Conservation (phyloP, 1,139 yeast genomes). For the Tardiomyces blankii region DNA sequence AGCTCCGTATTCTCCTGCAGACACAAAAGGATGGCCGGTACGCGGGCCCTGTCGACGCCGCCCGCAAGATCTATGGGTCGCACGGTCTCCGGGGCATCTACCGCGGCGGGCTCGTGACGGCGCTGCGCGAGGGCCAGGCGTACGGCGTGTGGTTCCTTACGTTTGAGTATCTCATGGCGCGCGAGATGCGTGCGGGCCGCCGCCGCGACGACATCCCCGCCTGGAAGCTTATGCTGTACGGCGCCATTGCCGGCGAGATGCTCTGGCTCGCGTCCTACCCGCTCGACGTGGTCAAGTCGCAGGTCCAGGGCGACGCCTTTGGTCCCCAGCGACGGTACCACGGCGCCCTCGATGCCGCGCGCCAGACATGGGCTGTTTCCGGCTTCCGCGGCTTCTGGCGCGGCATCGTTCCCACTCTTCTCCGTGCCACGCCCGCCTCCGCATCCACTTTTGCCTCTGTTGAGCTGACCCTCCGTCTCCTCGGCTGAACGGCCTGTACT, state of each 20-base stretch:
- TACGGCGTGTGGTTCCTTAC: conserved; percentile 77
- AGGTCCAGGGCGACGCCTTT: conserved; percentile 57
- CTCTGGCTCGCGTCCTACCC: conserved; percentile 67
- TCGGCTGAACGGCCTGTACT: too few species aligned
- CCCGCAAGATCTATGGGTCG: conserved; percentile 33
- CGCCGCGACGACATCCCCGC: conserved; percentile 47
- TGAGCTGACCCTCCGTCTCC: conserved; percentile 49
- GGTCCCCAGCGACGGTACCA: conserved; percentile 39
- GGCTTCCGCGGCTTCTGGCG: conserved; percentile 60
- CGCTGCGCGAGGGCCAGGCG: conserved; percentile 62
- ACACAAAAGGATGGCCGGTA: conserved; percentile 36
- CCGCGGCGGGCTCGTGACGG: conserved; percentile 51
- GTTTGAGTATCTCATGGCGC: conserved; percentile 47
- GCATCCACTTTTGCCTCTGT: conserved; percentile 76
- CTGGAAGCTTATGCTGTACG: conserved; percentile 47
- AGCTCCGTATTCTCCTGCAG: conserved; percentile 59
- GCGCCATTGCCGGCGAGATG: conserved; percentile 65
- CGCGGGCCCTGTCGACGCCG: conserved; percentile 38
- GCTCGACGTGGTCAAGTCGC: conserved; percentile 56
- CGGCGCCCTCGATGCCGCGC: conserved; percentile 35
- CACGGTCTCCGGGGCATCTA: conserved; percentile 50
- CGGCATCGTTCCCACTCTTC: conserved; percentile 57
- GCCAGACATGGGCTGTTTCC: conserved; percentile 33
- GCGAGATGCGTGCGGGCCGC: conserved; percentile 16
- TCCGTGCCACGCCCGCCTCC: conserved; percentile 64